phyloP scores from a whole-genome alignment of 164 flowering plant genomes.

The Liriodendron chinense region DNA sequence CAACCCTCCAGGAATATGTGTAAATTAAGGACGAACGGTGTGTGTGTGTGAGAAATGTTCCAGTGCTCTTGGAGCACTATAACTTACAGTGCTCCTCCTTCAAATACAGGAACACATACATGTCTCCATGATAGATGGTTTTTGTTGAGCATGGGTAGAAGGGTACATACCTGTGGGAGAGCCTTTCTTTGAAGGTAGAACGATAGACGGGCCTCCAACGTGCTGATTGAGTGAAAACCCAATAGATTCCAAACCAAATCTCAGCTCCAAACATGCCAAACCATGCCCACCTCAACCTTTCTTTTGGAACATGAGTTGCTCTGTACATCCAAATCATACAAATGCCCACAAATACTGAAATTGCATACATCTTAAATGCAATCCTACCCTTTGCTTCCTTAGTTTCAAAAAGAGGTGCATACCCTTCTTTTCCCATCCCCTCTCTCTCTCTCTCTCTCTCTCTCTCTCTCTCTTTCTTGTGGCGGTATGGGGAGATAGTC shows the following conservation, averaged over 20 bases:
- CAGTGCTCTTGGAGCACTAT: too few species aligned
- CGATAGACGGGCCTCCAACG: constrained; percentile 30
- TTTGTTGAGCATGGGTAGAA: too few species aligned
- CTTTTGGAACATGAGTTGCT: constrained; percentile 18
- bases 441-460: constrained; percentile 7
- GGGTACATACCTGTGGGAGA: constrained; percentile 16
- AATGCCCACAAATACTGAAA: constrained; percentile 24
- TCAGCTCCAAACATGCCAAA: constrained; percentile 32
- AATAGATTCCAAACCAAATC: constrained; percentile 40
- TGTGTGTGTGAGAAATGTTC: too few species aligned
- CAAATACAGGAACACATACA: too few species aligned
- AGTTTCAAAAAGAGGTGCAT: constrained; percentile 28
- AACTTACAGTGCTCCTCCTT: too few species aligned
- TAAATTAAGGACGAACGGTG: too few species aligned
- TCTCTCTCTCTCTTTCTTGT: constrained; percentile 10
- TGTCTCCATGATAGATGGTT: too few species aligned
- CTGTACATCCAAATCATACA: constrained; percentile 30
- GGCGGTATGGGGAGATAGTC: not conserved
- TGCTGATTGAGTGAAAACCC: constrained; percentile 25
- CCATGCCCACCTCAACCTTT: constrained; percentile 32
- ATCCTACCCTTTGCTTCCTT: constrained; percentile 15
- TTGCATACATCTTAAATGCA: constrained; percentile 14
- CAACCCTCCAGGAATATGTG: too few species aligned
- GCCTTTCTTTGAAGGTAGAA: constrained; percentile 21
- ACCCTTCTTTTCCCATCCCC: not conserved